Conservation (phyloP, 768 basidiomycete genomes). For the Termitomyces sp. region DNA sequence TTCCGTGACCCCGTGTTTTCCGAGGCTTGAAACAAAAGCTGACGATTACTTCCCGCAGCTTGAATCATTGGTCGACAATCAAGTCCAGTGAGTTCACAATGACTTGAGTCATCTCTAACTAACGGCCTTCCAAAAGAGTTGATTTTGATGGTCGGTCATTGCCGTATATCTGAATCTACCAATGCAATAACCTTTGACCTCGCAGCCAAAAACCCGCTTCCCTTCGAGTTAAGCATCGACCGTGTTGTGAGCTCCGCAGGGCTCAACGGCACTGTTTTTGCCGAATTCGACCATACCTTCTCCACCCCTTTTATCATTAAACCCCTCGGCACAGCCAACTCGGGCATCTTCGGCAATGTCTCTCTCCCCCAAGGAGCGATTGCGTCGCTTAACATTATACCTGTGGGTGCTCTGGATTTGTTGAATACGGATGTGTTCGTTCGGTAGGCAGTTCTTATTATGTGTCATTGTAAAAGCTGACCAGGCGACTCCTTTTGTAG, state of each 20-base stretch:
- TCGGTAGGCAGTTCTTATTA: slow-evolving; percentile 22
- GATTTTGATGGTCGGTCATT: slow-evolving; percentile 27
- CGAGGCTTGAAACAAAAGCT: not conserved
- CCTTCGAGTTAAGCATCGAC: slow-evolving; percentile 40
- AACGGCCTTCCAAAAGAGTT: slow-evolving; percentile 17
- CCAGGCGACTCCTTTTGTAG: not conserved
- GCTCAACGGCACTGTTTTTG: slow-evolving; percentile 48
- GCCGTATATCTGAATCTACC: not conserved
- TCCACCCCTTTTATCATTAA: slow-evolving; percentile 44
- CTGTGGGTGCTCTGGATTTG: slow-evolving; percentile 48
- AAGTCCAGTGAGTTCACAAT: slow-evolving; percentile 24
- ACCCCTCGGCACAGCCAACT: slow-evolving; percentile 46
- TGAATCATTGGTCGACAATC: slow-evolving; percentile 28
- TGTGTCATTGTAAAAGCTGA: not conserved
- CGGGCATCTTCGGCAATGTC: slow-evolving; percentile 52
- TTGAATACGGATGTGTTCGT: slow-evolving; percentile 28
- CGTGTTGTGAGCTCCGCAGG: slow-evolving; percentile 36
- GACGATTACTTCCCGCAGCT: slow-evolving; percentile 20
- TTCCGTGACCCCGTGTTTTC: no score
- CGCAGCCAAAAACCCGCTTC: slow-evolving; percentile 36
- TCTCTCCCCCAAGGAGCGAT: slow-evolving; percentile 45
- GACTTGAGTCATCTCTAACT: not conserved
- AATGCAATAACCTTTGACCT: not conserved
- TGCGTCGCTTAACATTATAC: slow-evolving; percentile 47
- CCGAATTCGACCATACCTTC: slow-evolving; percentile 56